phyloP scores from a whole-genome alignment of 805 yeast genomes.

The Suhomyces sp. region DNA sequence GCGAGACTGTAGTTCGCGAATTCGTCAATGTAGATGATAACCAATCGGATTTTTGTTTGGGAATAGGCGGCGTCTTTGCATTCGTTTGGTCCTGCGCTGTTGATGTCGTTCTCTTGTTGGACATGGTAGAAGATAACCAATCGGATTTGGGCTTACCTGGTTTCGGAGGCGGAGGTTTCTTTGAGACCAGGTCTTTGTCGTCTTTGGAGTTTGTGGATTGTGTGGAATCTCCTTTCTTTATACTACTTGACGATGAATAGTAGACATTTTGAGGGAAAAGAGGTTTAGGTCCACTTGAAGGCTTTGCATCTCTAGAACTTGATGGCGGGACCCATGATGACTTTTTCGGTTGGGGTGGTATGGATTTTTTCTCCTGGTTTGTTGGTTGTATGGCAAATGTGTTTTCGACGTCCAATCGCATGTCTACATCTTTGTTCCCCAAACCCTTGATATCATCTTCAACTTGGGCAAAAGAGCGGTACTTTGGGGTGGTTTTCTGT shows the following conservation, averaged over 20 bases:
- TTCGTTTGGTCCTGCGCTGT: conserved; percentile 6
- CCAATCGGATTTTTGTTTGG: conserved; percentile 13
- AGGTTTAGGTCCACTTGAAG: conserved; percentile 11
- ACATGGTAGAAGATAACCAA: conserved; percentile 16
- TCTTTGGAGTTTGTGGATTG: neutral
- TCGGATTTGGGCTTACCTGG: conserved; percentile 13
- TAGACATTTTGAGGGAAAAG: conserved; percentile 14
- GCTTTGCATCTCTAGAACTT: neutral
- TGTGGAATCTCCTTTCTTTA: conserved; percentile 7
- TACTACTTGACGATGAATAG: conserved; percentile 10
- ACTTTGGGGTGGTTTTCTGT: conserved; percentile 2
- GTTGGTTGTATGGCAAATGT: neutral
- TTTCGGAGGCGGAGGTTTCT: neutral
- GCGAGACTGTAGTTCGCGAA: conserved; percentile 8
- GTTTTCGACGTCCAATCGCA: neutral
- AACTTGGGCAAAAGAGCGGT: conserved; percentile 16
- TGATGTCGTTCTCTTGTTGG: conserved; percentile 10
- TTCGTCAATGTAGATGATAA: conserved; percentile 14
- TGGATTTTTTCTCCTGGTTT: neutral
- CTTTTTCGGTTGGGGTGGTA: neutral
- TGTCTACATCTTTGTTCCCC: neutral
- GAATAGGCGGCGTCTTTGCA: conserved; percentile 1
- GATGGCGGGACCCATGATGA: conserved; percentile 1
- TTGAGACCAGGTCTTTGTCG: neutral
- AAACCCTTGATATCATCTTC: conserved; percentile 1